Evolutionary conservation across 768 basidiomycete species (phyloP).

Genomic region (Leccinum arenicola): DNA sequence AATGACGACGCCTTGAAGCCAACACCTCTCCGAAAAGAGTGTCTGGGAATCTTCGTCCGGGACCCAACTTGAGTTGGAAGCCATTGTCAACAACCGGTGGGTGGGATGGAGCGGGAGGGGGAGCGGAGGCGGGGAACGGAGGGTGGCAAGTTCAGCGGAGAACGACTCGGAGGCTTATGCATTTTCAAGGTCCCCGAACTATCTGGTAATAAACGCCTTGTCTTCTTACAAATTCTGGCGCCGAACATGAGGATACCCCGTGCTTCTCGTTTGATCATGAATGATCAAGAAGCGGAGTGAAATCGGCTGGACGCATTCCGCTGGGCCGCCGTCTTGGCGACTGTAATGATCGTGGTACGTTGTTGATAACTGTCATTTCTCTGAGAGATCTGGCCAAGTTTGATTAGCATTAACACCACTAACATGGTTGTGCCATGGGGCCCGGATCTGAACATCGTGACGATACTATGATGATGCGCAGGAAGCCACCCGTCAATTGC

Average conservation of each 20-base stretch:
- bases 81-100: constrained; percentile 5
- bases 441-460: background rate
- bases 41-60: constrained; percentile 9
- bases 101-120: too few relatives aligned
- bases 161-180: too few relatives aligned
- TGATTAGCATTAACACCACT: background rate
- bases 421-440: background rate
- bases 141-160: too few relatives aligned
- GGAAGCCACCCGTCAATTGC: background rate
- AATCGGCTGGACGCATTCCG: background rate
- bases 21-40: constrained; percentile 5
- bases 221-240: too few relatives aligned
- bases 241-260: background rate
- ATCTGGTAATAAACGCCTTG: too few relatives aligned
- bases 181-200: too few relatives aligned
- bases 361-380: background rate
- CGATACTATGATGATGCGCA: too few relatives aligned
- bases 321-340: background rate
- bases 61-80: constrained; percentile 19
- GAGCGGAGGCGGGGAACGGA: too few relatives aligned
- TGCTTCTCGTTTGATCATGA: background rate
- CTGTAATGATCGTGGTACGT: background rate
- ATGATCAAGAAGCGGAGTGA: background rate
- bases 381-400: background rate
- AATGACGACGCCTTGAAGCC: background rate